Percentiles rank a stretch among this genome's conserved stretches.
phyloP scores from a whole-genome alignment of 2,329 filamentous ascomycete species.

The Talaromyces sp. region DNA sequence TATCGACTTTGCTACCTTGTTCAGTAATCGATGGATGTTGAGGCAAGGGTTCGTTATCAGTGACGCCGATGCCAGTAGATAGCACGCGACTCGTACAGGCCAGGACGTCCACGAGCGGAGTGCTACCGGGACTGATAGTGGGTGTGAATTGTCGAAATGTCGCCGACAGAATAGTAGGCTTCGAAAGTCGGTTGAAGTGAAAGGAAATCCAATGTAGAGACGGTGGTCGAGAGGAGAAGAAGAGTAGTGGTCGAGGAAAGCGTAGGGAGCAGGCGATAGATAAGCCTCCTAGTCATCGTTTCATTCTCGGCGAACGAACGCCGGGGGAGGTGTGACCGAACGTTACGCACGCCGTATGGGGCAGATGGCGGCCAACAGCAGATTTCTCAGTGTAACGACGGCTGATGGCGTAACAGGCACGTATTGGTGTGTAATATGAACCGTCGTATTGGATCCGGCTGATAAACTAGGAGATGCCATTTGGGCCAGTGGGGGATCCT shows the following conservation, averaged over 20 bases:
- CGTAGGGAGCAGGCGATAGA: conserved; percentile 1
- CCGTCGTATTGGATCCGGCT: conserved; percentile 1
- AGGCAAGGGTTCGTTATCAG: conserved; percentile 10
- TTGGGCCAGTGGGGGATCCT: background rate
- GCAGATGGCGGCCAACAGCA: background rate
- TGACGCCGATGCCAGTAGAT: background rate
- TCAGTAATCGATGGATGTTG: background rate
- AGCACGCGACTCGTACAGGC: conserved; percentile 12
- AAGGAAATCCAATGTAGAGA: background rate
- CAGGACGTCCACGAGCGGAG: background rate
- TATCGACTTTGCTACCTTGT: background rate
- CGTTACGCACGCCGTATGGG: background rate
- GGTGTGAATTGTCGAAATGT: background rate
- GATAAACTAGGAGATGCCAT: background rate
- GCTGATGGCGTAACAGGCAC: background rate
- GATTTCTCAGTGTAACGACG: background rate
- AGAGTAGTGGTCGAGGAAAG: background rate
- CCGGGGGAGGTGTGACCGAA: conserved; percentile 5
- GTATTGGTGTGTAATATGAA: conserved; percentile 7
- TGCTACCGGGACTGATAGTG: background rate
- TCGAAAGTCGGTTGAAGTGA: background rate
- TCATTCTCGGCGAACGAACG: background rate
- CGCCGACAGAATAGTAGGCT: background rate
- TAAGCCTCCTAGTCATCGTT: conserved; percentile 11
- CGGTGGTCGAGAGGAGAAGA: background rate